These are phyloP conservation scores for Citrus mangshanensis DNA, from an alignment of 345 rosid species.

Conservation along the genomic window DNA sequence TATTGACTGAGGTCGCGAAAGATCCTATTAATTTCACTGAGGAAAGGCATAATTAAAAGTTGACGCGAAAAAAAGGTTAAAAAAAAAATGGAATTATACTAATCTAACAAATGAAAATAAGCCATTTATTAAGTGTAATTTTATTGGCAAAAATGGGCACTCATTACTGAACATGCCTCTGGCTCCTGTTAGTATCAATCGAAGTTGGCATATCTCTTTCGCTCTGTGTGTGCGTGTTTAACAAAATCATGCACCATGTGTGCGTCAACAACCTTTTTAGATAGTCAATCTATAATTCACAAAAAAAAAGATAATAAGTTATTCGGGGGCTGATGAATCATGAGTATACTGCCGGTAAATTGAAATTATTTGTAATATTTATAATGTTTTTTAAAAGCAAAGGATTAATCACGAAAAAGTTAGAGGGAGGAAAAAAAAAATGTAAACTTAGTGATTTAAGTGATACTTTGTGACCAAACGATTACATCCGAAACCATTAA, in stretches of 20 bases:
- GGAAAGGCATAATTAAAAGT: too few species aligned
- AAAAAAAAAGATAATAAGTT: too few species aligned
- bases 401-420: neutral
- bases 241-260: neutral
- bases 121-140: neutral
- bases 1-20: neutral
- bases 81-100: neutral
- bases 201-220: neutral
- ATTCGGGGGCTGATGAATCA: slow-evolving; percentile 1
- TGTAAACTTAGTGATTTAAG: neutral
- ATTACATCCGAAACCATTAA: neutral
- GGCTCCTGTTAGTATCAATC: neutral
- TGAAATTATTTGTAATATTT: too few species aligned
- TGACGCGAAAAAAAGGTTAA: too few species aligned
- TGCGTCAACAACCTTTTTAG: slow-evolving; percentile 4
- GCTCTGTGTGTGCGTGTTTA: neutral
- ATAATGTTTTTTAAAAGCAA: neutral
- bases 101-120: neutral
- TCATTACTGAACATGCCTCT: neutral
- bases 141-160: neutral
- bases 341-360: neutral
- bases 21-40: neutral
- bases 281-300: neutral
- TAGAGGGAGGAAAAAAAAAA: neutral
- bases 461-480: neutral